Percentiles rank a stretch among this genome's conserved stretches.
Evolutionary conservation across 257 asterid genomes (phyloP).

Genomic region (Nicotiana benthamiana): DNA sequence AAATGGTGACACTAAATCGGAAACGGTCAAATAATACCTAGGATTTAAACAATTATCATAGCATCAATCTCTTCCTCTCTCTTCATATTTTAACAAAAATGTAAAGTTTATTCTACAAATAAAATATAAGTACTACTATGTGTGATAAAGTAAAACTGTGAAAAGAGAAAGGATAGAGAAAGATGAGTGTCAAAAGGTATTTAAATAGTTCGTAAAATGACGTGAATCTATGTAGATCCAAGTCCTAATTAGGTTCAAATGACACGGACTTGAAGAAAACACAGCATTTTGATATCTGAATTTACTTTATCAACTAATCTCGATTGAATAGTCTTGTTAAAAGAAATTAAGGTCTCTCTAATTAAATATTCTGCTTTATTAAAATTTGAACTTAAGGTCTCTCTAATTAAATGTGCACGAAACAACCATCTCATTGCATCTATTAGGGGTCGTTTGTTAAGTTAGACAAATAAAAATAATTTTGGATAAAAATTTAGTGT

Average conservation of each 20-base stretch:
- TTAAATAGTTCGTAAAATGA: constrained; percentile 1
- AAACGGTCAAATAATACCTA: too few relatives aligned
- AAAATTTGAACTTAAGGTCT: not conserved
- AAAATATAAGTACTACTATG: too few relatives aligned
- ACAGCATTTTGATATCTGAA: not conserved
- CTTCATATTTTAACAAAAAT: too few relatives aligned
- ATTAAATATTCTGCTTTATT: not conserved
- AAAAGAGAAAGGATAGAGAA: not conserved
- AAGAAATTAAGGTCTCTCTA: not conserved
- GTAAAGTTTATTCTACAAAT: not conserved
- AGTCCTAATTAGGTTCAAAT: not conserved
- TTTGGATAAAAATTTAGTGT: too few relatives aligned
- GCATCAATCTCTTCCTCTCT: too few relatives aligned
- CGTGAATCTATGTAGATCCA: not conserved
- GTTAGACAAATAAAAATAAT: too few relatives aligned
- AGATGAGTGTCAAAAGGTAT: not conserved
- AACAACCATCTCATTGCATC: too few relatives aligned
- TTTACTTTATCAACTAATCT: not conserved
- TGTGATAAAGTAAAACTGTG: not conserved
- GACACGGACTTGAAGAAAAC: not conserved
- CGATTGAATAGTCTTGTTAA: not conserved
- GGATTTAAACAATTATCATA: too few relatives aligned
- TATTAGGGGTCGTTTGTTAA: too few relatives aligned
- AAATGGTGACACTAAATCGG: too few relatives aligned
- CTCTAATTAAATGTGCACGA: not conserved